Base-by-base conservation (phyloP, 2,329 filamentous ascomycete genomes). In the Colletotrichum sp. region DNA sequence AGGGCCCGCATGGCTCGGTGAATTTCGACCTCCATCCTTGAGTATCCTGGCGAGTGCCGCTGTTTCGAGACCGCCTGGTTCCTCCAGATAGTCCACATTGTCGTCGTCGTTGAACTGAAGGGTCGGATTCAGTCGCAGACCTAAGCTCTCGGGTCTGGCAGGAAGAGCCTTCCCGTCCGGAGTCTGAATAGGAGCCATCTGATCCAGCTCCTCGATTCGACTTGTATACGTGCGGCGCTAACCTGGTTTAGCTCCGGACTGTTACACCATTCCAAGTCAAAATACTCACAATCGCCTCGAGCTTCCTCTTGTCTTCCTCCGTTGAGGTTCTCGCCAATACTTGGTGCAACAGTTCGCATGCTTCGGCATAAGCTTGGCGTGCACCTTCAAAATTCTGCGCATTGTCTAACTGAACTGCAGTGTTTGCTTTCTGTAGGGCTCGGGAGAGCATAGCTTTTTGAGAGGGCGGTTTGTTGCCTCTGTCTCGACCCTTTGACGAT, bases 381-480 rank as follows among this genome's bases (percentile, higher is more conserved):
- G 97, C 97, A 54, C 95, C 95, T 81, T 96, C 94, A 76, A 97
- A 96, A 80, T 98, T 98, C 79, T 97, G 94, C 16, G 95, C 95
- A 89, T 98, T 98, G 84, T 99, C 97, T 54, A 99, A 90, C 77
- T 98, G 90, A 31, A 99, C 97, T 27, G 97, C 97, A 15, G 95
- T 96, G 80, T 99, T 98, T 64, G 97, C 97, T 84, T 98, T 98
- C 81, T 98, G 94, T 69, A 99, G 86, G 1, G 97, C 97, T 78
- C 94, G 94, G n/a, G 96, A 98, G 43, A 99, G 89, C 96, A 98
- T 98, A 13, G 93, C 94, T 86, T 98, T 98, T 82, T 98, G 94
- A 2, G 94, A 95, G 16, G 91, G 90, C n/a, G 84, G 84, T 75
- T 87, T 87, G 63, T 68, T 76, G 2, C 74, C 65, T 43, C 84